A percentile compares a stretch with the other conserved stretches of the same genome.
Conservation (phyloP, 495 filamentous ascomycete species). For the Sporormia fimetaria region DNA sequence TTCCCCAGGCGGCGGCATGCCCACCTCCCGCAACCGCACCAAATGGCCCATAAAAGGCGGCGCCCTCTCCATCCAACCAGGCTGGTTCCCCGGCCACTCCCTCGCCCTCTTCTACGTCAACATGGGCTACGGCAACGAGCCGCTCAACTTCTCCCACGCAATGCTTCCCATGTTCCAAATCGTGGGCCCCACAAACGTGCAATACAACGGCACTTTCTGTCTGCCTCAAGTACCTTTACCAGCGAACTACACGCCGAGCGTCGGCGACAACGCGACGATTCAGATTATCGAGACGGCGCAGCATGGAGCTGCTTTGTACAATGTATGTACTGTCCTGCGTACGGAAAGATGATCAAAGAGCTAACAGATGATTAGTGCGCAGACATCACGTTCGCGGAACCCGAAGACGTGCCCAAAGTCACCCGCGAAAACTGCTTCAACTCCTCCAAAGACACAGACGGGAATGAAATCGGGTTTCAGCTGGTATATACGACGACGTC, state of each 20-base stretch:
- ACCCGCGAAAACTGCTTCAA: slow-evolving; percentile 78
- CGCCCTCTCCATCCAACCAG: slow-evolving; percentile 74
- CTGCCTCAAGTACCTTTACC: slow-evolving; percentile 85
- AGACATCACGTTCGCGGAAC: slow-evolving; percentile 73
- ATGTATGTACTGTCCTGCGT: slow-evolving; percentile 48
- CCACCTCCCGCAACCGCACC: slow-evolving; percentile 68
- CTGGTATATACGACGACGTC: slow-evolving; percentile 52
- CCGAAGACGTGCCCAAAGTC: slow-evolving; percentile 59
- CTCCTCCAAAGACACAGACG: slow-evolving; percentile 40
- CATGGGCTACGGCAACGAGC: slow-evolving; percentile 70
- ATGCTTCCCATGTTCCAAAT: slow-evolving; percentile 82
- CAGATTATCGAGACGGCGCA: slow-evolving; percentile 82
- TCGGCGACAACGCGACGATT: slow-evolving; percentile 86
- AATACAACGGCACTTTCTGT: slow-evolving; percentile 81
- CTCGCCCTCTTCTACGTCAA: slow-evolving; percentile 89
- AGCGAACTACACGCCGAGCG: slow-evolving; percentile 53
- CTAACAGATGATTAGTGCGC: slow-evolving; percentile 55
- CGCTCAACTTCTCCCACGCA: slow-evolving; percentile 77
- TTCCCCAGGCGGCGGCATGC: slow-evolving; percentile 69
- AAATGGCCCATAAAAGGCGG: slow-evolving; percentile 85
- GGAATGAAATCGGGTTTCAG: slow-evolving; percentile 49
- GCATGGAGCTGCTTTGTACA: slow-evolving; percentile 83
- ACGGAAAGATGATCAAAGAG: slow-evolving; percentile 8
- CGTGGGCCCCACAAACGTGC: slow-evolving; percentile 64
- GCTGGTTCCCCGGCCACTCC: slow-evolving; percentile 89